Base-by-base conservation (phyloP, 352 stramenopile genomes). In the Phytophthora lateralis region DNA sequence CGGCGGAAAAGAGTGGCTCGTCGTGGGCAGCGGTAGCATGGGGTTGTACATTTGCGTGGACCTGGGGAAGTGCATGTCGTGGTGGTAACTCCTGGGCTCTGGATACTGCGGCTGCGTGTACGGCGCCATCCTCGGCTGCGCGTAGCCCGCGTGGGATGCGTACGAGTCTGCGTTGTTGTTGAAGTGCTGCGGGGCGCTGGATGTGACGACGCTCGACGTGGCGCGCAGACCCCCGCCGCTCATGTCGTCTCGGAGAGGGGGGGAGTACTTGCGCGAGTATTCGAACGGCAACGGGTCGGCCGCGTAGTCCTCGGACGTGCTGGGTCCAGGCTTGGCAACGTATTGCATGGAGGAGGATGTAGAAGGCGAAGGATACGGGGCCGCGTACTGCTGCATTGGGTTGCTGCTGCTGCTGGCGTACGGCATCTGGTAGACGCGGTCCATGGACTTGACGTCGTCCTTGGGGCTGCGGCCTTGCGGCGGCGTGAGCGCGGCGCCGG, bases 261-360 rank as follows among this genome's bases (percentile, higher is more conserved):
- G 63, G 30, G 74, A 77, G 60, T 77, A 82, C 56, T 80, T 76
- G 50, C 73, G 73, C 55, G 55, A 80, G 66, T 94, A 94, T 54
- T 94, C 82, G 55, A 94, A 94, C 0, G 85, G 85, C 2, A 94
- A 61, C 20, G 85, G 85, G 52, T 94, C 82, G 4, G 82, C 80
- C 4, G 84, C 71, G 66, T 92, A 94, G n/a, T 89, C 80, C 24
- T 92, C 80, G 1, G 69, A 69, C 10, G 58, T 69, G 15, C 60
- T 70, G n/a, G 59, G 57, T 0, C 66, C 59, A 0, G 63, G 42
- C 42, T 71, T 64, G 21, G 67, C 32, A 15, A 77, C 18, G 45
- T 68, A 75, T 37, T 66, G 56, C 43, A 69, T 65, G 11, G 58
- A 30, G 14, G 52, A 62, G 12, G 48, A 55, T 2, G 38, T 44